Conservation (phyloP, 306 rosid genomes). For the Prunus mongolica region DNA sequence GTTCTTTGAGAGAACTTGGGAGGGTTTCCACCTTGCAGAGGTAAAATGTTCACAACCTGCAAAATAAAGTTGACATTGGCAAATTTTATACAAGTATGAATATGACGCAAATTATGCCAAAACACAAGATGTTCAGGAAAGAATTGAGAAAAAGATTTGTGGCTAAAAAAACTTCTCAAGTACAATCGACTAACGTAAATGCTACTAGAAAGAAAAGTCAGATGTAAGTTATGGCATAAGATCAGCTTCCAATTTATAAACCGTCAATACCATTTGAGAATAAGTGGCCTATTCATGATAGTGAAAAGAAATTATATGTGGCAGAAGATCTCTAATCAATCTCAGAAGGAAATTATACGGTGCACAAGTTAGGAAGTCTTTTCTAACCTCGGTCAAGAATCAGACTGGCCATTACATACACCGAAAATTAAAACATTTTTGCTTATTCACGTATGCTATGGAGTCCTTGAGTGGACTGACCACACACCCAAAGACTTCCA, state of each 20-base stretch:
- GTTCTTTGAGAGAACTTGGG: conserved; percentile 86
- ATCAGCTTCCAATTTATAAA: not conserved
- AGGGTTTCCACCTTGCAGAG: conserved; percentile 67
- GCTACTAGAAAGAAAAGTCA: not conserved
- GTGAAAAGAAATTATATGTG: too few relatives aligned
- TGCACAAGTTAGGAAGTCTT: not conserved
- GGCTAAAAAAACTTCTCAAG: not conserved
- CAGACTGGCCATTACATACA: not conserved
- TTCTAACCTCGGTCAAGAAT: not conserved
- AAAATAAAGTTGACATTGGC: not conserved
- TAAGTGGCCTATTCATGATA: not conserved
- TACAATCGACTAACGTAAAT: not conserved
- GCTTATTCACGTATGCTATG: not conserved
- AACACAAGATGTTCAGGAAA: not conserved
- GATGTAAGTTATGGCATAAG: not conserved
- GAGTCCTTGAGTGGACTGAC: not conserved
- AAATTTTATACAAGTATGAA: not conserved
- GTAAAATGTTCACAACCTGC: conserved; percentile 64
- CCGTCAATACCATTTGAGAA: too few relatives aligned
- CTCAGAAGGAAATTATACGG: not conserved
- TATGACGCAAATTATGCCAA: not conserved
- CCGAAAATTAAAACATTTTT: not conserved
- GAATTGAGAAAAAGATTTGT: not conserved
- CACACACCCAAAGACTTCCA: not conserved
- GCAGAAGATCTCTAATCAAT: too few relatives aligned